phyloP scores from a whole-genome alignment of 2,329 filamentous ascomycete genomes.

The Fusarium annulatum region DNA sequence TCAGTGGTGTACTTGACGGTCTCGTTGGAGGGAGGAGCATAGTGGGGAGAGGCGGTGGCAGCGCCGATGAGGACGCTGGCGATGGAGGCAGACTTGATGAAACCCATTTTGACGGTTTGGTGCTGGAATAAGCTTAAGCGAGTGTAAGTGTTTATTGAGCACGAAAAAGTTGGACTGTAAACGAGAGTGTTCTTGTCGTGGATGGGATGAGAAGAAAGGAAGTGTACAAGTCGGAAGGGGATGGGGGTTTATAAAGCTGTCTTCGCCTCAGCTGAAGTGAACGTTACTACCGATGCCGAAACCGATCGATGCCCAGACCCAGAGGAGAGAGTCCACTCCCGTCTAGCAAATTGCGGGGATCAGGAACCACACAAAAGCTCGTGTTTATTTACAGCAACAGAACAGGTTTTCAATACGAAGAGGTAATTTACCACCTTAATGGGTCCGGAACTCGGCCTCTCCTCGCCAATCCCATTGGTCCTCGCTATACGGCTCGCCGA shows the following conservation, averaged over 20 bases:
- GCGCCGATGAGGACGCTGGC: slow-evolving; percentile 30
- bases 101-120: slow-evolving; percentile 36
- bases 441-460: slow-evolving; percentile 15
- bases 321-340: background rate
- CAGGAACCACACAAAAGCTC: slow-evolving; percentile 9
- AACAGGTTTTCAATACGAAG: slow-evolving; percentile 24
- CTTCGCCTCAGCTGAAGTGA: background rate
- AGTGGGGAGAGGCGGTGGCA: slow-evolving; percentile 31
- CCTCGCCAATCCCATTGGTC: background rate
- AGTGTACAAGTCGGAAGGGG: background rate
- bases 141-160: background rate
- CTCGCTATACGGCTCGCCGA: background rate
- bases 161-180: slow-evolving; percentile 1
- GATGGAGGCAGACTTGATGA: slow-evolving; percentile 34
- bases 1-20: slow-evolving; percentile 67
- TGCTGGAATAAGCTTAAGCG: slow-evolving; percentile 4
- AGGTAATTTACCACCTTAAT: slow-evolving; percentile 10
- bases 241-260: slow-evolving; percentile 3
- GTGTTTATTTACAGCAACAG: slow-evolving; percentile 25
- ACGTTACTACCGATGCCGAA: background rate
- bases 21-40: slow-evolving; percentile 32
- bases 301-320: slow-evolving; percentile 8
- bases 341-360: slow-evolving; percentile 8
- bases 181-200: slow-evolving; percentile 21
- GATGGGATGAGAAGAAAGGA: slow-evolving; percentile 12